Evolutionary conservation across 495 filamentous ascomycete genomes (phyloP), one percentile per base, ranked within the genome.

Genomic region (Oleoguttula mirabilis): DNA sequence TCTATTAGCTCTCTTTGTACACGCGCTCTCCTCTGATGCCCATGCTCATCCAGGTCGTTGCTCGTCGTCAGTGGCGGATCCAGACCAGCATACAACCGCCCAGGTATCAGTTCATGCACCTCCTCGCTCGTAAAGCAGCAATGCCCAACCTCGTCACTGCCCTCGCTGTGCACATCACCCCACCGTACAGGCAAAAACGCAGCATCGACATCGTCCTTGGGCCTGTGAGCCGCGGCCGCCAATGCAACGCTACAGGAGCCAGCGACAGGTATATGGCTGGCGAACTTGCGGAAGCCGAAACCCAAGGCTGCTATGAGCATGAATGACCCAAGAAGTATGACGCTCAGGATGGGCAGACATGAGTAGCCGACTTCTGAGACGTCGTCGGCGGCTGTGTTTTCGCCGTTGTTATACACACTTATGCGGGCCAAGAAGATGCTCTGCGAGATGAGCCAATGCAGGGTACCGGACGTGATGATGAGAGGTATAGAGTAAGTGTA

Each of bases 161-260:
- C 34, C 12, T 10, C 32, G n/a, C 16, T 25, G 5, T 17, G 14
- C 3, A 47, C 36, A 21, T 39, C 50, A 8, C 50, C 50, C 45
- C 39, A 52, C 22, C 33, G 31, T 12, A 52, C 45, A n/a, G 33
- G 47, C 34, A 47, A 31, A 17, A 31, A 43, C 17, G 45, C 38
- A 10, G 50, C 39, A 28, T 49, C 45, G 3, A 35, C 41, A n/a
- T 47, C 42, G 15, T 27, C 16, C 20, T 41, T 30, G 15, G 35
- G 37, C 72, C 54, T 10, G 39, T 60, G 57, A 35, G 46, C 52
- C 4, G 39, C 44, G 8, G 55, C 56, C 17, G 59, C 57, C 12
- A 65, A 55, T 1, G 56, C 62, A 8, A 52, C 45, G 36, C 59
- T 62, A 34, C 55, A 59, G 28, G 47, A 56, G 1, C 51, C 48